Base-by-base conservation (phyloP, 768 basidiomycete species). In the Lactarius trivialis region DNA sequence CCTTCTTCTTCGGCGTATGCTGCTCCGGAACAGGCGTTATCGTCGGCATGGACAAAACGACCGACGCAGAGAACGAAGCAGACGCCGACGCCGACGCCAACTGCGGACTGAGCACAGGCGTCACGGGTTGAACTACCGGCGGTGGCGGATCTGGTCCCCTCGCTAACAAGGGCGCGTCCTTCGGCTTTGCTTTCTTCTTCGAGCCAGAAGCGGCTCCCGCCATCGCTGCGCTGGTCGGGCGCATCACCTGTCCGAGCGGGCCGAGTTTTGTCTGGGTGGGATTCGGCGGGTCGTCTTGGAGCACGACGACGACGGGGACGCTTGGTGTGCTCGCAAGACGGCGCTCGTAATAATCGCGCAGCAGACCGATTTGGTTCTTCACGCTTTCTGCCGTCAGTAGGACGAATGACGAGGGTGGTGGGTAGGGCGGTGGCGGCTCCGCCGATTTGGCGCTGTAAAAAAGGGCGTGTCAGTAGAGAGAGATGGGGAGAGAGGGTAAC, bases 311-410 rank as follows among this genome's bases (percentile, higher is more conserved):
- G n/a, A n/a, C n/a, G n/a, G n/a, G n/a, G n/a, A n/a, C 12, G 24
- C 24, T 48, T 48, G n/a, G n/a, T n/a, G 36, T 26, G 69, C 64
- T 60, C 2, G 78, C 70, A 53, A 91, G 76, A 32, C 87, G 82
- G 30, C 72, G 68, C 49, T 85, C 80, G 68, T 89, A 96, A 76
- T 86, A 95, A 0, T 81, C 73, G 60, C 82, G 88, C 66, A 98
- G 84, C 41, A 98, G 74, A 9, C 92, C 93, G 66, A 97, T 92
- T 69, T 96, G 93, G 28, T 84, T 76, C 37, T 88, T 86, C 69
- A 88, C 78, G 59, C 82, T 84, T 58, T 75, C 76, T 8, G 82
- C 76, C 1, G 81, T 84, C 68, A 98, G 79, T 1, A 85, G 85
- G 3, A 92, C 73, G 70, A 95, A 91, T 0, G 88, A 80, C 0